Evolutionary conservation across 2,329 filamentous ascomycete species (phyloP).

Genomic region (Pestalotiopsis sp.): DNA sequence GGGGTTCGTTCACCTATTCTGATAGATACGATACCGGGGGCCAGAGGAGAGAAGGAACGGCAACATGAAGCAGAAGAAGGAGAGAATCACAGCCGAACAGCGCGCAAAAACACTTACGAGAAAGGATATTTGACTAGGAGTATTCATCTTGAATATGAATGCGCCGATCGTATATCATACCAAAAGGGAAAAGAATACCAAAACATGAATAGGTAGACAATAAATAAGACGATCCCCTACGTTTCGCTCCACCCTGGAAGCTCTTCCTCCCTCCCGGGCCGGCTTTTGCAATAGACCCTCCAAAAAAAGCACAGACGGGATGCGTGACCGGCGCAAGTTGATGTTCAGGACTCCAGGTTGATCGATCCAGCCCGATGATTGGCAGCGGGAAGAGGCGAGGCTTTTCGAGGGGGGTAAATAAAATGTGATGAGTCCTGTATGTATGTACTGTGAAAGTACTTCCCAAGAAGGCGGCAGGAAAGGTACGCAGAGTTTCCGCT

Average conservation of each 20-base stretch:
- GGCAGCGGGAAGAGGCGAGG: background rate
- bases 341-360: background rate
- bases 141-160: conserved; percentile 31
- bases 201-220: background rate
- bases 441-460: background rate
- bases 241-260: background rate
- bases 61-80: background rate
- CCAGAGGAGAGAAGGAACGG: background rate
- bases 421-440: background rate
- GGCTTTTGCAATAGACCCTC: background rate
- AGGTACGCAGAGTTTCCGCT: background rate
- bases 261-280: background rate
- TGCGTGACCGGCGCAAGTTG: background rate
- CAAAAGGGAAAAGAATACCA: background rate
- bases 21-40: background rate
- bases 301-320: background rate
- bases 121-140: conserved; percentile 34
- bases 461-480: background rate
- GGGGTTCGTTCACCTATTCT: background rate
- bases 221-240: background rate
- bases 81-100: background rate
- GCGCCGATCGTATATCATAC: background rate
- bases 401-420: background rate
- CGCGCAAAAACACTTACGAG: conserved; percentile 29
- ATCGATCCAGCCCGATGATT: background rate